Conservation (phyloP, 2,329 filamentous ascomycete species). For the Fusarium sp. region DNA sequence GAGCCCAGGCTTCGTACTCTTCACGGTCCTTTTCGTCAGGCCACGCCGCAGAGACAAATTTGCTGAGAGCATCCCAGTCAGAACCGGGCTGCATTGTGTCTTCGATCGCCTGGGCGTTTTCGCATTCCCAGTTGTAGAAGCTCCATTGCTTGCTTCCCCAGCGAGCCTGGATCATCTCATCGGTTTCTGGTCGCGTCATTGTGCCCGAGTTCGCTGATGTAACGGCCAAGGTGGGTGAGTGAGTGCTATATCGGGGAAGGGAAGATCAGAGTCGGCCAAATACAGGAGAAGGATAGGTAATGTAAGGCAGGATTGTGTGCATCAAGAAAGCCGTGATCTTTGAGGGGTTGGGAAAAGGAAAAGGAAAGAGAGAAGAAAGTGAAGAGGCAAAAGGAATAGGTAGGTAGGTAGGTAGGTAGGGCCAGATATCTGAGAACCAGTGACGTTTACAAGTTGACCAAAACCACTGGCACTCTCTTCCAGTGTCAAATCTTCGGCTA, state of each 20-base stretch:
- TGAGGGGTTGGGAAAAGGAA: not conserved
- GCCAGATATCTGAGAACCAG: not conserved
- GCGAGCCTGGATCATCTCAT: not conserved
- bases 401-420: not conserved
- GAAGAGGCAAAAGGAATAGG: not conserved
- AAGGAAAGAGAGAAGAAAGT: not conserved
- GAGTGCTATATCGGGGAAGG: not conserved
- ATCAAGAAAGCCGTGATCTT: not conserved
- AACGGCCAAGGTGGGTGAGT: not conserved
- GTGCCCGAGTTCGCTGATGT: not conserved
- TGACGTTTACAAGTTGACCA: not conserved
- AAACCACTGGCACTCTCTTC: not conserved
- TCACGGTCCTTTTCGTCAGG: not conserved
- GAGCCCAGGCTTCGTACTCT: not conserved
- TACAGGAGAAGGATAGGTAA: not conserved
- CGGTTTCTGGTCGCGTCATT: not conserved
- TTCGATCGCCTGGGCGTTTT: not conserved
- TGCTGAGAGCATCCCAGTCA: not conserved
- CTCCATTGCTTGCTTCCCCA: not conserved
- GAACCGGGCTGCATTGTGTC: rapidly evolving
- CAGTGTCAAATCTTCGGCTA: not conserved
- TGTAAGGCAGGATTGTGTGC: not conserved
- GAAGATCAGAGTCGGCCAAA: not conserved
- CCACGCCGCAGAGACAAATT: not conserved
- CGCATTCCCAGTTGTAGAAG: not conserved